Base-by-base conservation (phyloP, 1,284 basidiomycete species). In the Lignosus rhinocerotis region DNA sequence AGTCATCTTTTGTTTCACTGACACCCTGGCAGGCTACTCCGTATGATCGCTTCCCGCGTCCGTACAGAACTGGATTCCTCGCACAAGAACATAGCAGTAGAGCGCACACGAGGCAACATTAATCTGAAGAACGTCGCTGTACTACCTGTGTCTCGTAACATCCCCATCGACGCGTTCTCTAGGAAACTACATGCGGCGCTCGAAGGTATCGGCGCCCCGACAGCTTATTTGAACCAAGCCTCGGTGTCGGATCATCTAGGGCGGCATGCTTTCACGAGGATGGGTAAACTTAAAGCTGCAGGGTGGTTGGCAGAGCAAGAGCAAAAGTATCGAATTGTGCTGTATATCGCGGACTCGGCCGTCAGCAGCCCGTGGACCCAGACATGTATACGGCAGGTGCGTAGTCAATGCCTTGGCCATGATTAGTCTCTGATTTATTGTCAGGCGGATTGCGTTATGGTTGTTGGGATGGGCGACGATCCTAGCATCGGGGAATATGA, bases 241-340 rank as follows among this genome's bases (percentile, higher is more conserved):
- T 93, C 93, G 4, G 88, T 97, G 47, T 94, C 94, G 57, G 85
- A 85, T 51, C 93, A 96, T 65, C 84, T 97, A 2, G 96, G 95
- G 8, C 83, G 91, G 46, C 94, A 97, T 75, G 93, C 94, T 0
- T 98, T 98, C 73, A 92, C 93, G 38, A 79, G 91, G 56, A 95
- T 98, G 85, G 95, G 94, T 2, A 96, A 96, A 72, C 81, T 98
- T 44, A 98, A 97, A 78, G 90, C 91, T 19, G 89, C 90, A 0
- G 92, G 92, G 7, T 97, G 95, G 95, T 78, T 98, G 6, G 93
- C 96, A 16, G 94, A 98, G 73, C 93, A 94, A 70, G 95, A 98
- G 72, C 93, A 97, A 75, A 85, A 92, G 69, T 95, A 90, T 70
- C 83, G 92, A 25, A 95, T 88, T 2, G 94, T 98, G 0, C 79